These are phyloP conservation scores for Magnaporthales sp. DNA, from an alignment of 2,329 filamentous ascomycete species.

Conservation along the genomic window DNA sequence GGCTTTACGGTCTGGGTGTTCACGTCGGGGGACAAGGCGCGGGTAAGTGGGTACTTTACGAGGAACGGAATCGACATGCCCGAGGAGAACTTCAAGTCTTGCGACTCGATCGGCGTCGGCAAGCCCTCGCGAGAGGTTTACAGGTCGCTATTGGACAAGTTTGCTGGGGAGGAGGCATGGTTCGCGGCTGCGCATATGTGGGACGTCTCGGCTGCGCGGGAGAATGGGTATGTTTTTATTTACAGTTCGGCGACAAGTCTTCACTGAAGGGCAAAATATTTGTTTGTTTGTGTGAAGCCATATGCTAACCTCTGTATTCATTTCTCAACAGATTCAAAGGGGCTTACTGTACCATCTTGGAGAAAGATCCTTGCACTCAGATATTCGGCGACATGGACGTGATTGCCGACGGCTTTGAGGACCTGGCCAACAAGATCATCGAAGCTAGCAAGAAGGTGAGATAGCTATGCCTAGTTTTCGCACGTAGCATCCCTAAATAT, in stretches of 20 bases:
- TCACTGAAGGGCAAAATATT: not conserved
- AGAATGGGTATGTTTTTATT: slow-evolving; percentile 25
- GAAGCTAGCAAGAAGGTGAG: slow-evolving; percentile 3
- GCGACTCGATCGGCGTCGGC: slow-evolving; percentile 33
- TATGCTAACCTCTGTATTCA: not conserved
- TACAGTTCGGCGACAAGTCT: not conserved
- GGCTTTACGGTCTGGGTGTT: slow-evolving; percentile 44
- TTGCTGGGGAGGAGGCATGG: slow-evolving; percentile 27
- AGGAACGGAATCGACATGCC: slow-evolving; percentile 36
- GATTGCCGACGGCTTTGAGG: slow-evolving; percentile 30
- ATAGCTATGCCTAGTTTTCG: not conserved
- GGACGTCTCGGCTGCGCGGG: slow-evolving; percentile 42
- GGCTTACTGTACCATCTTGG: slow-evolving; percentile 40
- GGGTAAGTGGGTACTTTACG: slow-evolving; percentile 40
- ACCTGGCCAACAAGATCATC: slow-evolving; percentile 33
- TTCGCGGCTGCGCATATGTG: slow-evolving; percentile 49
- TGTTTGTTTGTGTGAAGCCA: not conserved
- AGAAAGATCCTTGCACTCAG: slow-evolving; percentile 38
- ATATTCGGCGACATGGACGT: slow-evolving; percentile 42
- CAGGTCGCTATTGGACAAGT: slow-evolving; percentile 23
- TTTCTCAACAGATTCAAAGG: slow-evolving; percentile 28
- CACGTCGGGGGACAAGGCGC: slow-evolving; percentile 35
- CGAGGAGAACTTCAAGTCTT: slow-evolving; percentile 35
- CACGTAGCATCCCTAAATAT: not conserved
- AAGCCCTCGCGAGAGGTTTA: slow-evolving; percentile 41